Percentiles rank a stretch among this genome's conserved stretches.
Conservation (phyloP, 441 rosid genomes). For the Erodium chrysanthum region DNA sequence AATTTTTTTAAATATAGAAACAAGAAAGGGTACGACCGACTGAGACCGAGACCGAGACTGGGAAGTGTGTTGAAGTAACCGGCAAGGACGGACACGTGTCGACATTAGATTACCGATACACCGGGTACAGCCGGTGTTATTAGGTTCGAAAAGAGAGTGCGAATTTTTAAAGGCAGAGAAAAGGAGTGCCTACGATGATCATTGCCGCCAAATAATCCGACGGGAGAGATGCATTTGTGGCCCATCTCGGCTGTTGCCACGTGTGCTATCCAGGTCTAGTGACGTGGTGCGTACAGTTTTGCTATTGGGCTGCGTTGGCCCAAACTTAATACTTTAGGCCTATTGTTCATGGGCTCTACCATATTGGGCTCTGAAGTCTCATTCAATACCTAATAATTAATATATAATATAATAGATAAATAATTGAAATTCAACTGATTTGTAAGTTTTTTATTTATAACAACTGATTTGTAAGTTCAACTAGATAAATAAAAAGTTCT, state of each 20-base stretch:
- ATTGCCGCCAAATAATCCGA: constrained; percentile 1
- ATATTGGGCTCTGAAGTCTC: too few species aligned
- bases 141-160: neutral
- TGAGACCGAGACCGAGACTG: constrained; percentile 16
- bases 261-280: neutral
- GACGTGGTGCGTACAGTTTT: neutral
- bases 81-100: constrained; percentile 20
- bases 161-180: neutral
- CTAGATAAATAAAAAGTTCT: too few species aligned
- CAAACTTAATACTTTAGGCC: neutral
- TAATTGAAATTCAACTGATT: too few species aligned
- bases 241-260: neutral
- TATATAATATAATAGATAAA: too few species aligned
- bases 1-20: neutral
- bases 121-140: constrained; percentile 41
- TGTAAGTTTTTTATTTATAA: too few species aligned
- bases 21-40: constrained; percentile 14
- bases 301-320: neutral
- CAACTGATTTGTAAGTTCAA: too few species aligned
- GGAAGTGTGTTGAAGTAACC: constrained; percentile 26
- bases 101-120: constrained; percentile 23
- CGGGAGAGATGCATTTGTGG: neutral
- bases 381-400: too few species aligned
- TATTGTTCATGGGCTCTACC: neutral
- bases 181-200: neutral